A percentile compares a stretch with the other conserved stretches of the same genome.
Evolutionary conservation across 768 basidiomycete genomes (phyloP).

Genomic region (Termitomyces sp.): DNA sequence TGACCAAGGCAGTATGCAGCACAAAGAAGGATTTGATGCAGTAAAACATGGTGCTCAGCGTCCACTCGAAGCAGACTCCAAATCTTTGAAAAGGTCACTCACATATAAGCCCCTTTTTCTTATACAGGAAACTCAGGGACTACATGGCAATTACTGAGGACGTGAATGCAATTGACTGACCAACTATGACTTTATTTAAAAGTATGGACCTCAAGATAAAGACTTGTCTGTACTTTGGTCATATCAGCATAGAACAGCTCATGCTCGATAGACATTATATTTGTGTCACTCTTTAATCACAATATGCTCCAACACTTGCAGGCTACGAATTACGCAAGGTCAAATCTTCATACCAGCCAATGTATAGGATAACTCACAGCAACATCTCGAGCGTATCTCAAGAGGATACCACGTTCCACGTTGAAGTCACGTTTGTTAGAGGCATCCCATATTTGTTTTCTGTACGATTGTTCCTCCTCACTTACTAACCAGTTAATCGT

Average conservation of each 20-base stretch:
- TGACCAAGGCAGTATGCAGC: too few relatives aligned
- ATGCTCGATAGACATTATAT: background rate
- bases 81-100: background rate
- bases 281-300: constrained; percentile 43
- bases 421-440: constrained; percentile 58
- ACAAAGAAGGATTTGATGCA: too few relatives aligned
- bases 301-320: constrained; percentile 77
- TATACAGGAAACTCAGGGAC: background rate
- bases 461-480: constrained; percentile 55
- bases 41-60: too few relatives aligned
- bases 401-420: constrained; percentile 68
- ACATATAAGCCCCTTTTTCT: background rate
- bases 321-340: constrained; percentile 39
- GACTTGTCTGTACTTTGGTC: background rate
- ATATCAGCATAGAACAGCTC: background rate
- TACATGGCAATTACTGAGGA: background rate
- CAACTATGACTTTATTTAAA: background rate
- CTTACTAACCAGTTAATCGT: constrained; percentile 70
- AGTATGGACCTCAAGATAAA: background rate
- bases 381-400: constrained; percentile 81
- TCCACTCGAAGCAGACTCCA: too few relatives aligned
- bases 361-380: constrained; percentile 48
- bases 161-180: background rate
- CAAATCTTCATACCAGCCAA: background rate
- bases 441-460: constrained; percentile 64